Evolutionary conservation across 2,329 filamentous ascomycete species (phyloP), one percentile per base, ranked within the genome.

Genomic region (Westerdykella ornata): DNA sequence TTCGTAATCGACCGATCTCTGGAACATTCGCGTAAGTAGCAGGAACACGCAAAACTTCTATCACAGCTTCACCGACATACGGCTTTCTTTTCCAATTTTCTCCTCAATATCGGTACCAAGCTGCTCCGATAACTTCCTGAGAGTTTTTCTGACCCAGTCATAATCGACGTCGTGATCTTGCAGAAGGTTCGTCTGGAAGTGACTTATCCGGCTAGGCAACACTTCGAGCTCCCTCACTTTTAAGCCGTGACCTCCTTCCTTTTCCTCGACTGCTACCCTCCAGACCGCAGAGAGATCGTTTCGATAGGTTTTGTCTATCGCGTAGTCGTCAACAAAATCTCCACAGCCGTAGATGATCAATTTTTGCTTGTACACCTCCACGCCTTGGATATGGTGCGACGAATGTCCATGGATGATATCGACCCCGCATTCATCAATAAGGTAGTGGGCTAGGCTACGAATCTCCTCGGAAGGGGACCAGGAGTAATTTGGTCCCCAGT

Each of bases 241-340:
- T 13, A 35, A 22, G 34, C 18, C 16, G 13, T 35, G 30, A n/a
- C 11, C 19, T 5, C 34, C 37, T 13, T 44, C 41, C 9, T 35
- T 43, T 36, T 42, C 50, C 16, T 39, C 39, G 2, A 68, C 58
- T 37, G 45, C 37, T 39, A 69, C 61, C 37, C 57, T 62, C 64
- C 67, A 69, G 13, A 67, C 44, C 15, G 61, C 67, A 13, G 66
- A 62, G 11, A 69, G 44, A 52, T 69, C 66, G 56, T 68, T 69
- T 38, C 65, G 48, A 49, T 44, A 69, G 30, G 54, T 48, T 17
- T 37, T 39, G 39, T 57, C 49, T n/a, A 68, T 13, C 3, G 57
- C 60, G 55, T 69, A 69, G 49, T 69, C 67, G 49, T 69, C 65
- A n/a, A 69, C 60, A 46, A 68, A 69, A 45, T 69, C 66, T 1